phyloP scores from a whole-genome alignment of 768 basidiomycete genomes.

The Panaeolus papilionaceus region DNA sequence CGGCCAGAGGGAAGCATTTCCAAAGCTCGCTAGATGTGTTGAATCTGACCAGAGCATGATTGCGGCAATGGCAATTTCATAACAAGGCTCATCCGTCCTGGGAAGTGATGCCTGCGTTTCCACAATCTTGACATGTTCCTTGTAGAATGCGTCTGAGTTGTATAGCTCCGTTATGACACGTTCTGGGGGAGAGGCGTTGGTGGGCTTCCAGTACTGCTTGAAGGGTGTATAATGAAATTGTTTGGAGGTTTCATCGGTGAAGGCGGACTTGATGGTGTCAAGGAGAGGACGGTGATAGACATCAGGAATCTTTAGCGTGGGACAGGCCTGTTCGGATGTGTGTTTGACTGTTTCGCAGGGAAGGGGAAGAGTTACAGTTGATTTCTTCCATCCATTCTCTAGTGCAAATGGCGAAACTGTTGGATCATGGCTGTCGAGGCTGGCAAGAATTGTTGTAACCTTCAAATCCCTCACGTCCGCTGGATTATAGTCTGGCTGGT shows the following conservation, averaged over 20 bases:
- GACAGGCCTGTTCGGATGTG: constrained; percentile 25
- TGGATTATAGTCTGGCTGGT: constrained; percentile 27
- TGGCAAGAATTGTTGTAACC: constrained; percentile 22
- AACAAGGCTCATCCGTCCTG: constrained; percentile 16
- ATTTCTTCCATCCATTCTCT: constrained; percentile 30
- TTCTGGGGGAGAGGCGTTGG: constrained; percentile 16
- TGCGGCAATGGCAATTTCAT: constrained; percentile 20
- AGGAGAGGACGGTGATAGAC: constrained; percentile 33
- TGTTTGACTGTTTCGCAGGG: constrained; percentile 27
- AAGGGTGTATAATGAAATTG: constrained; percentile 31
- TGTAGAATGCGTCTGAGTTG: constrained; percentile 23
- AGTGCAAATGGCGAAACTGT: constrained; percentile 11
- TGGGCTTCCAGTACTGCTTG: constrained; percentile 28
- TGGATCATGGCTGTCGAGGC: constrained; percentile 19
- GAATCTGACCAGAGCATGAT: constrained; percentile 28
- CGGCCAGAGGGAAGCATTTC: constrained; percentile 42
- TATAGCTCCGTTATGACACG: constrained; percentile 25
- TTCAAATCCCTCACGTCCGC: constrained; percentile 27
- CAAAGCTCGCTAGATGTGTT: constrained; percentile 30
- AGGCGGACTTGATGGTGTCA: constrained; percentile 31
- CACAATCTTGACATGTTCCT: constrained; percentile 22
- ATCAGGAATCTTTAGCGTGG: constrained; percentile 30
- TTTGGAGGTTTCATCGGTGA: constrained; percentile 20
- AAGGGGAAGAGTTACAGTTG: constrained; percentile 27
- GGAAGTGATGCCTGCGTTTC: constrained; percentile 15